Conservation (phyloP, 768 basidiomycete genomes). For the Lentinula detonsa region DNA sequence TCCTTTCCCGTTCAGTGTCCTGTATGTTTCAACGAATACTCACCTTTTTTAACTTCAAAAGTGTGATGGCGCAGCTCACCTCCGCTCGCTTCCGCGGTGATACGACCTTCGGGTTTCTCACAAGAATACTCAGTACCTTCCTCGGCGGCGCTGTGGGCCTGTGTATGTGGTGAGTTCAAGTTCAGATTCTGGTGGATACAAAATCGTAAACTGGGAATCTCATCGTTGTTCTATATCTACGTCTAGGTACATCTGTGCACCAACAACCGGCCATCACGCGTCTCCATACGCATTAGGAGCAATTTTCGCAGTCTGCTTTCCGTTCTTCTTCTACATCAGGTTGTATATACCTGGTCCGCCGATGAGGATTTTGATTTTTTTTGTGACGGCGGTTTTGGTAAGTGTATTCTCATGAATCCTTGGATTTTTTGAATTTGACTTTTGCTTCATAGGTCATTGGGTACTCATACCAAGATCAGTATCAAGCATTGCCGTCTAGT, state of each 20-base stretch:
- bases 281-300: conserved; percentile 63
- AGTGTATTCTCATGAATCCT: conserved; percentile 11
- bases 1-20: neutral
- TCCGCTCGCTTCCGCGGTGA: conserved; percentile 70
- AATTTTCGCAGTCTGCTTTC: conserved; percentile 62
- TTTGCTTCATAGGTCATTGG: conserved; percentile 50
- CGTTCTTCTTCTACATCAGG: conserved; percentile 64
- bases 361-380: conserved; percentile 66
- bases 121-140: conserved; percentile 60
- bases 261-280: conserved; percentile 42
- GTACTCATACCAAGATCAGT: conserved; percentile 64
- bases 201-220: neutral
- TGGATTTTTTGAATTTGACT: neutral
- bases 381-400: conserved; percentile 58
- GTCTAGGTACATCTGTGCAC: conserved; percentile 52
- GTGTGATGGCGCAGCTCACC: conserved; percentile 73
- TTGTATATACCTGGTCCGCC: conserved; percentile 71
- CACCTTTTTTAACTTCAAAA: conserved; percentile 16
- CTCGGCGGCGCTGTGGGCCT: conserved; percentile 57
- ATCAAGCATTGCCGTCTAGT: conserved; percentile 38
- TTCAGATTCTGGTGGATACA: neutral
- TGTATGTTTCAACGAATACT: neutral
- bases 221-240: neutral
- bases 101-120: conserved; percentile 59
- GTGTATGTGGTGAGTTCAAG: conserved; percentile 52